Evolutionary conservation across 805 yeast species (phyloP), one percentile per base, ranked within the genome.

Genomic region (Saccharomyces mikatae): DNA sequence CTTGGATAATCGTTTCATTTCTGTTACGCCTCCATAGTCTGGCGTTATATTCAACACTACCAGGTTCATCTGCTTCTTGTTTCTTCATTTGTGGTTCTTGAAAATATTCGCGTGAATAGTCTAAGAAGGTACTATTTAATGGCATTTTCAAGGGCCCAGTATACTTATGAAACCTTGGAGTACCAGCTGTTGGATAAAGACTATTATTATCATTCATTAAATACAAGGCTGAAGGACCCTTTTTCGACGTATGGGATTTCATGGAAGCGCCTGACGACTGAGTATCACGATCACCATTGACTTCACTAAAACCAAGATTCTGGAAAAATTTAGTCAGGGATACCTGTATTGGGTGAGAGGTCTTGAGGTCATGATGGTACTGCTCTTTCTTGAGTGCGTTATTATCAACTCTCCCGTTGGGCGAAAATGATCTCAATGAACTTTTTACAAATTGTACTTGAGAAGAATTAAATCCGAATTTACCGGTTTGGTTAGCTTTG

Each of bases 81-180:
- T 82, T 84, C 10, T 88, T 83, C 85, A 91, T 85, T 66, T 92
- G 98, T 0, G 99, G 97, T 65, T 91, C 98, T 64, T 91, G 96
- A 73, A 92, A 94, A 65, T 90, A 91, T 68, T 94, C 99, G 56
- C 89, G 66, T 61, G 87, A 81, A 68, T 85, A 87, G 51, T 84
- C 87, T 57, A 87, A 79, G 62, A 87, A 86, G 6, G 81, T 80
- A 9, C 89, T 83, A 4, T 75, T 74, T 10, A 81, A 67, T 0
- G 89, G 86, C 3, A 86, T 62, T 4, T 71, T 71, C 2, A 67
- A 57, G 2, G 59, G 57, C 14, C 62, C 65, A 17, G 57, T 58
- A 13, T 54, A 59, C 28, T 71, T 68, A 9, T 59, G 69, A 59
- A 77, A 84, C 27, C 86, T 71, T 6, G 88, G 83, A 0, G 88